Evolutionary conservation across 495 filamentous ascomycete species (phyloP).

Genomic region (Annulohypoxylon nitens): DNA sequence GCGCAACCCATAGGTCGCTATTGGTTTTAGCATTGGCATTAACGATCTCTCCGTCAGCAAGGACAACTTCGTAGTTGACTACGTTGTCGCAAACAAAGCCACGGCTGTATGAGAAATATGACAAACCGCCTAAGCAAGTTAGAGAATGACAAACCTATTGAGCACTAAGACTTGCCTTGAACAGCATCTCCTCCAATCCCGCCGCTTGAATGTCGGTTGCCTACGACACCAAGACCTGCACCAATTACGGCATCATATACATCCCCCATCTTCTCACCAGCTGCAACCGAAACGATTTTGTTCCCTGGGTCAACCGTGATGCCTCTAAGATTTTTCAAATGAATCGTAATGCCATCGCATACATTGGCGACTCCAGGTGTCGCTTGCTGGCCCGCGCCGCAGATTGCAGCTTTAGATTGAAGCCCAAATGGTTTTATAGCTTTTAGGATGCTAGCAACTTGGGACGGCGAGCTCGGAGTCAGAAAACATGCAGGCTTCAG

Average conservation of each 20-base stretch:
- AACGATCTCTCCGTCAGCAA: conserved; percentile 61
- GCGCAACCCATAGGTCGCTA: conserved; percentile 67
- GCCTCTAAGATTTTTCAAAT: background rate
- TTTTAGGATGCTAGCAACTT: background rate
- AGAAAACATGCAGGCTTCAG: conserved; percentile 1
- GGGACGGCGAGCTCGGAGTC: background rate
- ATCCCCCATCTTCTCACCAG: background rate
- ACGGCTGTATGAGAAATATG: background rate
- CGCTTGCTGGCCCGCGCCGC: background rate
- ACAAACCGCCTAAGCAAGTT: background rate
- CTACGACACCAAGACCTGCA: background rate
- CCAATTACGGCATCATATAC: background rate
- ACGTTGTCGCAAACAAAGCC: conserved; percentile 7
- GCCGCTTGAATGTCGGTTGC: conserved; percentile 1
- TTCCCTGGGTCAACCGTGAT: background rate
- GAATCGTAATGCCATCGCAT: background rate
- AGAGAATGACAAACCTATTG: background rate
- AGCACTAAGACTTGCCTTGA: background rate
- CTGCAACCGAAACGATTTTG: background rate
- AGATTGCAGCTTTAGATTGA: background rate
- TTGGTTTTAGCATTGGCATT: conserved; percentile 58
- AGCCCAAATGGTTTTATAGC: background rate
- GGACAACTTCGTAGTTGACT: conserved; percentile 59
- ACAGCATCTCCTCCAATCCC: background rate
- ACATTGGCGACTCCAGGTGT: background rate